phyloP scores from a whole-genome alignment of 108 stramenopile genomes.

The Stephanodiscus triporus region DNA sequence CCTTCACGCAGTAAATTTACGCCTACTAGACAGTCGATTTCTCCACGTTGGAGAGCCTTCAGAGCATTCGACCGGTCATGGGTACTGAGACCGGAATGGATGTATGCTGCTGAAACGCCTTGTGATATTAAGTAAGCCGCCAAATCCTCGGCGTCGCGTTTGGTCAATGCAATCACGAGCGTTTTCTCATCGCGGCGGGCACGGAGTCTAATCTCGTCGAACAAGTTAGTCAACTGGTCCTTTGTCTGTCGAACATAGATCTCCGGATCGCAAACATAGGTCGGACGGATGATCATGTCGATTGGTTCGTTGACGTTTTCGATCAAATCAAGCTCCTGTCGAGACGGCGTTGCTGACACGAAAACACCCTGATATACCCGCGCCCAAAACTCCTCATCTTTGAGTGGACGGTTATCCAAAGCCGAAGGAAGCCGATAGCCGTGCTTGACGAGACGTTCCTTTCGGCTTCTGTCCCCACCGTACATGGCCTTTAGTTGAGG shows the following conservation, averaged over 20 bases:
- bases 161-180: constrained; percentile 72
- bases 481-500: constrained; percentile 83
- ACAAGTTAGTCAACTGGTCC: constrained; percentile 61
- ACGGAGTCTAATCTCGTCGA: constrained; percentile 39
- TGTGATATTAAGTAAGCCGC: constrained; percentile 55
- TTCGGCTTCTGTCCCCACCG: constrained; percentile 67
- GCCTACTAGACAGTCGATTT: constrained; percentile 78
- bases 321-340: constrained; percentile 49
- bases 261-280: constrained; percentile 71
- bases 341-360: constrained; percentile 75
- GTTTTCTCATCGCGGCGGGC: constrained; percentile 49
- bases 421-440: constrained; percentile 85
- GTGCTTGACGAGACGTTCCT: constrained; percentile 67
- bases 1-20: constrained; percentile 84
- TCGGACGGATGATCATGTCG: constrained; percentile 81
- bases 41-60: constrained; percentile 59
- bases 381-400: constrained; percentile 76
- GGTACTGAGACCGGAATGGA: constrained; percentile 77
- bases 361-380: constrained; percentile 63
- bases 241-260: constrained; percentile 60
- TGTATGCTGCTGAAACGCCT: constrained; percentile 57
- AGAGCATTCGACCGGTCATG: constrained; percentile 66
- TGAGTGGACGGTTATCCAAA: constrained; percentile 78
- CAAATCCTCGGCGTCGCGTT: constrained; percentile 80
- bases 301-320: constrained; percentile 31